Percentiles rank a stretch among this genome's conserved stretches.
Evolutionary conservation across 768 basidiomycete species (phyloP).

Genomic region (Hydnomerulius pinastri): DNA sequence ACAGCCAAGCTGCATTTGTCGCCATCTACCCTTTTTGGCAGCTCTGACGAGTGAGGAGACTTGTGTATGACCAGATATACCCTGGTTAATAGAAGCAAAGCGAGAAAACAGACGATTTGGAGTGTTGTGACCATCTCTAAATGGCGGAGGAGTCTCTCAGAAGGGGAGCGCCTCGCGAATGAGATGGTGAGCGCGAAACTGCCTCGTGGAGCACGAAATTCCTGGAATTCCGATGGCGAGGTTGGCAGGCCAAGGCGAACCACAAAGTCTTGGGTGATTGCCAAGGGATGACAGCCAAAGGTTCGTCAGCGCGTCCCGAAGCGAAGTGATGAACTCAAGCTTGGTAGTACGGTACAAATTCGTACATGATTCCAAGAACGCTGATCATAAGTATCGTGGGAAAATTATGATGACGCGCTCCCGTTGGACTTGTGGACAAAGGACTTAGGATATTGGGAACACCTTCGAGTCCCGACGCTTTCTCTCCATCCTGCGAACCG

Average conservation of each 20-base stretch:
- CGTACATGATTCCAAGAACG: too few relatives aligned
- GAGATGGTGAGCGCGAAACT: not conserved
- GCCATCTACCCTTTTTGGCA: conserved; percentile 9
- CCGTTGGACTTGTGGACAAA: too few relatives aligned
- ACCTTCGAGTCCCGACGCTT: too few relatives aligned
- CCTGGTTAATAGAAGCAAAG: conserved; percentile 20
- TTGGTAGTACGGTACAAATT: too few relatives aligned
- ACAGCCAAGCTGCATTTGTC: conserved; percentile 63
- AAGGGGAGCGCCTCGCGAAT: not conserved
- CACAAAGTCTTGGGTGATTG: not conserved
- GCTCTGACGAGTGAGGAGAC: conserved; percentile 16
- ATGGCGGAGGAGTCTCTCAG: not conserved
- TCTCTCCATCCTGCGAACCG: too few relatives aligned
- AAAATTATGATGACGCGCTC: too few relatives aligned
- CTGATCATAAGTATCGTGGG: too few relatives aligned
- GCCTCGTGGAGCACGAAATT: not conserved
- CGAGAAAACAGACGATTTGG: conserved; percentile 4
- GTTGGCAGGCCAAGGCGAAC: not conserved
- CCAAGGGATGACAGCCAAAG: not conserved
- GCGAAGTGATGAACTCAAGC: too few relatives aligned
- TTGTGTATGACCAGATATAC: conserved; percentile 18
- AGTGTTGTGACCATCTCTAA: conserved; percentile 12
- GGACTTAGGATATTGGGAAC: too few relatives aligned
- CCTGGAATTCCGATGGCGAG: not conserved
- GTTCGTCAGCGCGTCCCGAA: not conserved